Conservation (phyloP, 345 rosid species). For the Salix arbutifolia region DNA sequence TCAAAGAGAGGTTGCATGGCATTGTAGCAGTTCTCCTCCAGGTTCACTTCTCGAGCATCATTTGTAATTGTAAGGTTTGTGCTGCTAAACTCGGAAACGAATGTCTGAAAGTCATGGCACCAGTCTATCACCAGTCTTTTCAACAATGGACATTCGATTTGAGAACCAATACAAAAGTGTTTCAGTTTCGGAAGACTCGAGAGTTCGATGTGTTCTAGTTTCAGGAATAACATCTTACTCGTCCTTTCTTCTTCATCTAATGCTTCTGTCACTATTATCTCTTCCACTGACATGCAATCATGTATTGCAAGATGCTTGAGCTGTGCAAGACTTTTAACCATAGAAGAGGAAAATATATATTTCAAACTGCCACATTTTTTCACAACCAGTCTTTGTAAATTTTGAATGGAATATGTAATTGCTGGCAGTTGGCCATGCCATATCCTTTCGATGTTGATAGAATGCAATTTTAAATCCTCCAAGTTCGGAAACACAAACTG, state of each 20-base stretch:
- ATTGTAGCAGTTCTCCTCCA: not conserved
- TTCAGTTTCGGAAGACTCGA: not conserved
- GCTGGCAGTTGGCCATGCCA: not conserved
- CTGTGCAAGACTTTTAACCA: not conserved
- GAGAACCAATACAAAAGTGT: not conserved
- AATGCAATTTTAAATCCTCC: not conserved
- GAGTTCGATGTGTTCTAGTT: not conserved
- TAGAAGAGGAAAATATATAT: not conserved
- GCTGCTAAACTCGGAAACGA: not conserved
- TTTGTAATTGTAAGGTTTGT: not conserved
- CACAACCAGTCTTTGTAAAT: not conserved
- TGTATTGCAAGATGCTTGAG: not conserved
- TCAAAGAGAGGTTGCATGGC: constrained; percentile 1
- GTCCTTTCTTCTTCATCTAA: not conserved
- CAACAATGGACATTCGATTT: constrained; percentile 1
- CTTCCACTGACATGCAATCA: not conserved
- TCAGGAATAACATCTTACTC: not conserved
- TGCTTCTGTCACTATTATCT: not conserved
- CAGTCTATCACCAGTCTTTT: not conserved
- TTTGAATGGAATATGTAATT: not conserved
- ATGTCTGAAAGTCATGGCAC: constrained; percentile 6
- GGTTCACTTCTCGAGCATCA: not conserved
- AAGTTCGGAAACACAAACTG: constrained; percentile 10
- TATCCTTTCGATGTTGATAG: not conserved
- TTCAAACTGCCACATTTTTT: not conserved